Percentiles rank a stretch among this genome's conserved stretches.
phyloP scores from a whole-genome alignment of 208 protist species.

The Trypanosomatidae sp. region DNA sequence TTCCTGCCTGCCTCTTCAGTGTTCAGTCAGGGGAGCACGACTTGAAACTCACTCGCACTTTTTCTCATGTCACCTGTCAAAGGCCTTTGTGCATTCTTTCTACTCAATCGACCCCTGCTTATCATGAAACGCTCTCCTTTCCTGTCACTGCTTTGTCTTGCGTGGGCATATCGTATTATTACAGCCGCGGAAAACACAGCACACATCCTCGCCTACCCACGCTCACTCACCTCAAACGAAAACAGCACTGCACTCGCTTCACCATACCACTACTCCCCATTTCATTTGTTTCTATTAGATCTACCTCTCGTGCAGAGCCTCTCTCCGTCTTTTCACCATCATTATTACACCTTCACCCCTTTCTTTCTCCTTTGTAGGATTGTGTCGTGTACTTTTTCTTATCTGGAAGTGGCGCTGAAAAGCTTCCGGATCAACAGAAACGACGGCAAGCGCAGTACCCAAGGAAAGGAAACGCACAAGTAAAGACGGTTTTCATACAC shows the following conservation, averaged over 20 bases:
- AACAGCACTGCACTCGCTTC: neutral
- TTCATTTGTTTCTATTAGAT: slow-evolving; percentile 9
- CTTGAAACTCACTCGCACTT: neutral
- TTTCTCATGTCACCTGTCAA: neutral
- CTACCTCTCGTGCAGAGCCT: slow-evolving; percentile 4
- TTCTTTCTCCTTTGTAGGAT: neutral
- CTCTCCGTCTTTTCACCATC: slow-evolving; percentile 1
- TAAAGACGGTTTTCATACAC: neutral
- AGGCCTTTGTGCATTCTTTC: neutral
- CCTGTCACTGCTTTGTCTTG: neutral
- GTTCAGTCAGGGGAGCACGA: neutral
- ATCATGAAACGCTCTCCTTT: neutral
- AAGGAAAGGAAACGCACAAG: neutral
- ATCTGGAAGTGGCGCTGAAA: neutral
- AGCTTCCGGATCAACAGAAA: neutral
- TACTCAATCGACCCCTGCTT: neutral
- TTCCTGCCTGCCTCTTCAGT: neutral
- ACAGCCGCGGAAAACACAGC: slow-evolving; percentile 3
- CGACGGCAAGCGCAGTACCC: neutral
- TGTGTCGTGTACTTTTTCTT: slow-evolving; percentile 4
- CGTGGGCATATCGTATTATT: neutral
- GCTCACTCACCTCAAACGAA: neutral
- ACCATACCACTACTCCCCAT: neutral
- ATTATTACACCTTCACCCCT: neutral
- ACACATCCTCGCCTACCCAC: neutral